Base-by-base conservation (phyloP, 306 rosid genomes). In the Acmispon strigosus region DNA sequence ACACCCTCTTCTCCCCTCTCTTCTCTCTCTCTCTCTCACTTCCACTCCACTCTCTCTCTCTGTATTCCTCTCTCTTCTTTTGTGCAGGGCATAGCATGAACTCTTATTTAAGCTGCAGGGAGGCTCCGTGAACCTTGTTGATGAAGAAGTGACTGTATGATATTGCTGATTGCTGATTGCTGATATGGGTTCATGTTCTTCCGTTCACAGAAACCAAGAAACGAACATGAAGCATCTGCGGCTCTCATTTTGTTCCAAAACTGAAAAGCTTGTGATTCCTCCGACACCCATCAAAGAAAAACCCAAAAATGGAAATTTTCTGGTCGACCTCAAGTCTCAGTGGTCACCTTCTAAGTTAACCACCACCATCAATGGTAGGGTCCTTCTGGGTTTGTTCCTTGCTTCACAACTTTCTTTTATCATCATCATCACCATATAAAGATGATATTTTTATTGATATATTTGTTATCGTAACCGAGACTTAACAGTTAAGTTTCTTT, bases 111-210 rank as follows among this genome's bases (percentile, higher is more conserved):
- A 8, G 1, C 65, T 50, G 12, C 55, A 49, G 47, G 37, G 13
- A 49, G 47, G 37, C 10, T 61, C 34, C 43, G 34, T 77, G 53
- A 62, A 62, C 53, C 10, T 4, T 59, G 78, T 63, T 78, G 82
- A 73, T 78, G 81, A 41, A 67, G 56, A 34, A 14, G 62, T 50
- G 65, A 36, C 15, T 60, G 34, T 67, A 48, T 65, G 41, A 78
- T 5, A 32, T 32, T 32, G n/a, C n/a, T n/a, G n/a, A n/a, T n/a
- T n/a, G n/a, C n/a, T n/a, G n/a, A 27, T 32, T 32, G 37, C 37
- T 32, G 8, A 32, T 12, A 94, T 94, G 97, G 99, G 97, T 79
- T 84, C 82, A 2, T 89, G 90, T 71, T 84, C 51, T 68, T 94
- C 97, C 16, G 66, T 81, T 2, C 84, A 84, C 6, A 76, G 83